Evolutionary conservation across 306 rosid species (phyloP).

Genomic region (Trifolium pratense): DNA sequence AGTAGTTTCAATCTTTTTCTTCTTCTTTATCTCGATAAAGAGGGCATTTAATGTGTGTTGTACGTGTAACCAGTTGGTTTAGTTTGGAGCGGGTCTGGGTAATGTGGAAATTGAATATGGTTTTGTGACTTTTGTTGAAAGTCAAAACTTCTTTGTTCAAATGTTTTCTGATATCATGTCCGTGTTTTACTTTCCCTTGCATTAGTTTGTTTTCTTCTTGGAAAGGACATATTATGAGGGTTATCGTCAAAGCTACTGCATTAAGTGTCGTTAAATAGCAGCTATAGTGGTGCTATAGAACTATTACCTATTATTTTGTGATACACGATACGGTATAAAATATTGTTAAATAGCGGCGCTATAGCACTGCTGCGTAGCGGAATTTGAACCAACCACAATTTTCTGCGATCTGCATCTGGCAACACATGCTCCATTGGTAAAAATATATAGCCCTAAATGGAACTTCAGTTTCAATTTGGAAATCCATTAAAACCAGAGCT

Average conservation of each 20-base stretch:
- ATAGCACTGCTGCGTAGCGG: neutral
- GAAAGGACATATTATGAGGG: neutral
- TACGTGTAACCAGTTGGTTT: neutral
- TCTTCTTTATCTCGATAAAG: neutral
- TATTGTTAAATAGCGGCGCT: neutral
- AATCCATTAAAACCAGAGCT: conserved; percentile 6
- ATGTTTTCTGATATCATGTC: neutral
- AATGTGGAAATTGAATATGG: neutral
- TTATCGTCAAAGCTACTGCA: conserved; percentile 21
- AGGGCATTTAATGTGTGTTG: conserved; percentile 10
- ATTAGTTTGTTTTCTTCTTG: neutral
- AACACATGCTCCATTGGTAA: conserved; percentile 2
- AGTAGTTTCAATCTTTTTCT: neutral
- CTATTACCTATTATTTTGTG: neutral
- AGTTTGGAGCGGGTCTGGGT: neutral
- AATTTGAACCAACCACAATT: neutral
- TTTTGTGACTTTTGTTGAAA: neutral
- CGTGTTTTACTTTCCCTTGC: neutral
- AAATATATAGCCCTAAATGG: neutral
- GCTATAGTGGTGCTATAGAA: neutral
- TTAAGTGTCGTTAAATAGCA: neutral
- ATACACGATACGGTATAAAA: neutral
- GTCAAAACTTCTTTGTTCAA: neutral
- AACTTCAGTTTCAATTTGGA: neutral
- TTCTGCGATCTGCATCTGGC: neutral